phyloP scores from a whole-genome alignment of 1,284 basidiomycete genomes.

The Chondrostereum purpureum region DNA sequence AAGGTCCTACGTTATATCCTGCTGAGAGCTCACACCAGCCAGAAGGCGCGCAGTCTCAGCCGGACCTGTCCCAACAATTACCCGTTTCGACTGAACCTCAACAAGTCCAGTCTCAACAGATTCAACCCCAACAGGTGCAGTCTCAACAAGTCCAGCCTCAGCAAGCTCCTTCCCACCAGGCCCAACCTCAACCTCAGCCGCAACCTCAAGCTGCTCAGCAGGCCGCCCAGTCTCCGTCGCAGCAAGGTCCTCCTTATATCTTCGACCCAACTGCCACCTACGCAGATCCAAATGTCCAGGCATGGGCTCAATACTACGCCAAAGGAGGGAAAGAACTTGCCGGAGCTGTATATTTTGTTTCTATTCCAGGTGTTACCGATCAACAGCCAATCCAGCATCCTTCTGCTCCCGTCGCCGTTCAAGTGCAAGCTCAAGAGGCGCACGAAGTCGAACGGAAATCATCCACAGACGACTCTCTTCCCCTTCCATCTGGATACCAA shows the following conservation, averaged over 20 bases:
- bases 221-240: conserved; percentile 18
- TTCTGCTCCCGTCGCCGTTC: conserved; percentile 2
- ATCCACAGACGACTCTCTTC: background rate
- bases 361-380: conserved; percentile 64
- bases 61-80: background rate
- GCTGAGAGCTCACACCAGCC: conserved; percentile 12
- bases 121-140: conserved; percentile 15
- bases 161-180: conserved; percentile 14
- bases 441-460: background rate
- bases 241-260: conserved; percentile 50
- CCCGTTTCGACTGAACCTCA: conserved; percentile 1
- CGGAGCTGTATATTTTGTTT: conserved; percentile 69
- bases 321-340: conserved; percentile 64
- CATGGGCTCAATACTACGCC: conserved; percentile 77
- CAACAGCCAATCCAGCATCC: conserved; percentile 13
- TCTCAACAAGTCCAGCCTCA: conserved; percentile 16
- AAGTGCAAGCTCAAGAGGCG: conserved; percentile 1
- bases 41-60: conserved; percentile 9
- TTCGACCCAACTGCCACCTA: conserved; percentile 64
- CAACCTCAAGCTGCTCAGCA: conserved; percentile 17
- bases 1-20: conserved; percentile 16
- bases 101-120: conserved; percentile 10
- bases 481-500: background rate
- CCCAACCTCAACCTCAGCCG: conserved; percentile 18
- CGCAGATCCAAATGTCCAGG: conserved; percentile 66